These are phyloP conservation scores for Blastocystis sp. DNA, from an alignment of 352 stramenopile species.

Conservation along the genomic window DNA sequence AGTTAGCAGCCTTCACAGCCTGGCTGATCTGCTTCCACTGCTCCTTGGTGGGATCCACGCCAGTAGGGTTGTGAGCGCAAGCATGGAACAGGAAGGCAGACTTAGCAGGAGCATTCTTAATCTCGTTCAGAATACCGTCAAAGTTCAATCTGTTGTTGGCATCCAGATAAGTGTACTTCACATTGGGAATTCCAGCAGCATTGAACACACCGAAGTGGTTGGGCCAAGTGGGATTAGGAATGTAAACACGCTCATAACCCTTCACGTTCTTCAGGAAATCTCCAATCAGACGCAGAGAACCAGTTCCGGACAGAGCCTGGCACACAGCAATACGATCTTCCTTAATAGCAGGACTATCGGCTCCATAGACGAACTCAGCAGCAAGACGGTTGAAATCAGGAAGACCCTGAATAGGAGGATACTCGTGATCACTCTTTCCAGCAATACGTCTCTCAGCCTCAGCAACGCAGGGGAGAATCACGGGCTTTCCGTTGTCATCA, in stretches of 20 bases:
- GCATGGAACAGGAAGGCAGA: constrained; percentile 94
- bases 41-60: constrained; percentile 88
- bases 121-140: constrained; percentile 83
- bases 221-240: constrained; percentile 96
- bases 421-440: constrained; percentile 89
- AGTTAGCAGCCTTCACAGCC: constrained; percentile 85
- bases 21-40: constrained; percentile 94
- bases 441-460: constrained; percentile 89
- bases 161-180: constrained; percentile 81
- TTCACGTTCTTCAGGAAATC: constrained; percentile 85
- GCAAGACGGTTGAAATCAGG: constrained; percentile 88
- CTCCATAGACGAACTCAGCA: constrained; percentile 88
- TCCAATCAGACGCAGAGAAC: constrained; percentile 85
- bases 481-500: constrained; percentile 78
- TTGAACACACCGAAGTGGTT: constrained; percentile 91
- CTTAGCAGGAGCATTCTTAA: constrained; percentile 82
- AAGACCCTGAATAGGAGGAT: constrained; percentile 85
- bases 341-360: constrained; percentile 80
- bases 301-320: constrained; percentile 93
- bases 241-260: constrained; percentile 76
- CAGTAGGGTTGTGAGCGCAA: constrained; percentile 97
- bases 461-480: constrained; percentile 71
- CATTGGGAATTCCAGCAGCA: constrained; percentile 74
- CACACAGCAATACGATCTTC: constrained; percentile 80
- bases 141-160: constrained; percentile 79